These are phyloP conservation scores for Diaporthe sp. DNA, from an alignment of 2,329 filamentous ascomycete species.

Conservation along the genomic window DNA sequence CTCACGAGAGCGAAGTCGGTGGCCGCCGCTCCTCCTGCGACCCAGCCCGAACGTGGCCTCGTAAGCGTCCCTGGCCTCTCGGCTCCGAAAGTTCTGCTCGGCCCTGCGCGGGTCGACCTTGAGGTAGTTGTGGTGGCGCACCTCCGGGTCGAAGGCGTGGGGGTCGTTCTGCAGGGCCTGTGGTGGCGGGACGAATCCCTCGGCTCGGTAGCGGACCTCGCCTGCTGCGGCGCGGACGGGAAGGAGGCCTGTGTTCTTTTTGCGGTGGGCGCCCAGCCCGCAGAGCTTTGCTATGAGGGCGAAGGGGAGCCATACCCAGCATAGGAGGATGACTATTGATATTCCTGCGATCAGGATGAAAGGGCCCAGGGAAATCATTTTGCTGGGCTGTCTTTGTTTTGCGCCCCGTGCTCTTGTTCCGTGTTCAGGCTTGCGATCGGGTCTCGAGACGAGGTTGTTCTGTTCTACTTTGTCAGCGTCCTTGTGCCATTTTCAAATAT, in stretches of 20 bases:
- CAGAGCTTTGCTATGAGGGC: not conserved
- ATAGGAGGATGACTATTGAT: slow-evolving; percentile 4
- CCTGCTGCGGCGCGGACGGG: slow-evolving; percentile 3
- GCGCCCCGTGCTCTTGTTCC: too few species aligned
- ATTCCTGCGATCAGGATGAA: slow-evolving; percentile 29
- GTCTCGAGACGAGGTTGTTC: not conserved
- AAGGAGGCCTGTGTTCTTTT: not conserved
- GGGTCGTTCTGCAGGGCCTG: not conserved
- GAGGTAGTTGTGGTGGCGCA: not conserved
- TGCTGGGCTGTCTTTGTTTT: not conserved
- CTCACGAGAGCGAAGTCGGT: not conserved
- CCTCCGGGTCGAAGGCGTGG: slow-evolving; percentile 16
- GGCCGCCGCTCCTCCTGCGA: not conserved
- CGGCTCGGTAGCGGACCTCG: not conserved
- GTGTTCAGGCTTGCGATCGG: too few species aligned
- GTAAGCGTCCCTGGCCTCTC: slow-evolving; percentile 56
- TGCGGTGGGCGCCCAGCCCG: not conserved
- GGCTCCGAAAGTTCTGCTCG: not conserved
- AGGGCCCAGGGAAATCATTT: not conserved
- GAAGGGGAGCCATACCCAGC: slow-evolving; percentile 27
- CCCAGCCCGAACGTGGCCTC: slow-evolving; percentile 55
- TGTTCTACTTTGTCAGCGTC: not conserved
- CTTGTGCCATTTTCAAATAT: not conserved
- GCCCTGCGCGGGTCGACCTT: slow-evolving; percentile 1
- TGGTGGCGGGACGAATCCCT: not conserved